Evolutionary conservation across 2,329 filamentous ascomycete species (phyloP).

Genomic region (Aspergillus sp.): DNA sequence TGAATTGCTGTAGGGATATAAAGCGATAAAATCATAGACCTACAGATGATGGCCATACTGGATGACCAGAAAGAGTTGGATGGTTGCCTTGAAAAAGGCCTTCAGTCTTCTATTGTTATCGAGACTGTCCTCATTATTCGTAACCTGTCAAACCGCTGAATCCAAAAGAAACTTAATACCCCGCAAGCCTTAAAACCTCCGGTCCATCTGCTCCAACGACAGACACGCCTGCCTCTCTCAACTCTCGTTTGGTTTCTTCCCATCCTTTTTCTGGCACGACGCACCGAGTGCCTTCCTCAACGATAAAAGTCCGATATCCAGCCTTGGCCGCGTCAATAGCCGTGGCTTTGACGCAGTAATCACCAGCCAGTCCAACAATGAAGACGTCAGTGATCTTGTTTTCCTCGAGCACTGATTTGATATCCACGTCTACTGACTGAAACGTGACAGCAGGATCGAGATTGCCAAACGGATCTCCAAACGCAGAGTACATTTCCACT

Average conservation of each 20-base stretch:
- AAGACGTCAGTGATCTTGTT: slow-evolving; percentile 71
- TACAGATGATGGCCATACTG: no score
- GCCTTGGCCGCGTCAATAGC: slow-evolving; percentile 71
- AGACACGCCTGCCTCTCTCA: slow-evolving; percentile 56
- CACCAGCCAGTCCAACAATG: slow-evolving; percentile 78
- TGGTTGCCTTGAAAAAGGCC: no score
- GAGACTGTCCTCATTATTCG: no score
- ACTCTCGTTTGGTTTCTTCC: slow-evolving; percentile 50
- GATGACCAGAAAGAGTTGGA: no score
- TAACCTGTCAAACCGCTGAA: no score
- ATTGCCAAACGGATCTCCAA: slow-evolving; percentile 71
- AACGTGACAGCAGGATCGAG: slow-evolving; percentile 26
- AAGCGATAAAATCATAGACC: no score
- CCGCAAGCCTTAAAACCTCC: slow-evolving; percentile 40
- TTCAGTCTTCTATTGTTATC: no score
- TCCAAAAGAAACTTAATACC: no score
- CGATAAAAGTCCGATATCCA: slow-evolving; percentile 71
- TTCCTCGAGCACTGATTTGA: slow-evolving; percentile 55
- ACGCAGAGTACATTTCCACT: slow-evolving; percentile 93
- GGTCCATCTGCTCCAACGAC: slow-evolving; percentile 56
- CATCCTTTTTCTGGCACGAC: slow-evolving; percentile 59
- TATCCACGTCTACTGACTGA: slow-evolving; percentile 48
- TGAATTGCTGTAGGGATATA: no score
- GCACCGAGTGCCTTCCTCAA: slow-evolving; percentile 72
- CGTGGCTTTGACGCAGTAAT: slow-evolving; percentile 83